Evolutionary conservation across 768 basidiomycete species (phyloP).

Genomic region (Serendipita sp.): DNA sequence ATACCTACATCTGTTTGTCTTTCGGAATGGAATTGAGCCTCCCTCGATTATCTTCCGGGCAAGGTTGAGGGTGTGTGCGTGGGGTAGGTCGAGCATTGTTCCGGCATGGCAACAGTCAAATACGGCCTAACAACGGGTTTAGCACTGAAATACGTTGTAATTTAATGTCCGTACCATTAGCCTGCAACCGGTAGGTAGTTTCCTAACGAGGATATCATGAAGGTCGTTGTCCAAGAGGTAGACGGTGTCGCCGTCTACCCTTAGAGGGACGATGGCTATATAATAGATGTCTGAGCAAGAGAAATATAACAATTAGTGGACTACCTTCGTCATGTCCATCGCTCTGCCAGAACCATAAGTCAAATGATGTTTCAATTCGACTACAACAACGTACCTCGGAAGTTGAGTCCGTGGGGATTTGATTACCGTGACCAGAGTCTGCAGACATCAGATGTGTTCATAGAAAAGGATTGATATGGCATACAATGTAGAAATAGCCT

Average conservation of each 20-base stretch:
- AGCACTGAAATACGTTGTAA: neutral
- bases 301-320: neutral
- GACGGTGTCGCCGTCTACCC: neutral
- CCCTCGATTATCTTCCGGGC: neutral
- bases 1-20: no score
- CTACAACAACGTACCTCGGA: neutral
- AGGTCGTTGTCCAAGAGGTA: neutral
- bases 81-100: neutral
- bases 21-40: no score
- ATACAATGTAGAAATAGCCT: neutral
- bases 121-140: neutral
- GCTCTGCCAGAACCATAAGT: neutral
- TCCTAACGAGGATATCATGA: neutral
- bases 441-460: neutral
- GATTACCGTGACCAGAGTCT: neutral
- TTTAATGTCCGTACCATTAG: neutral
- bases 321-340: neutral
- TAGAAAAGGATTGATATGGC: neutral
- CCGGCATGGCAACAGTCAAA: neutral
- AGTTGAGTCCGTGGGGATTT: neutral
- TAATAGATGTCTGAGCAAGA: neutral
- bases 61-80: neutral
- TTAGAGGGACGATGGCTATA: neutral
- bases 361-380: neutral
- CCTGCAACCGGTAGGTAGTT: neutral